phyloP scores from a whole-genome alignment of 148 eudicot genomes.

The Dysphania ambrosioides region DNA sequence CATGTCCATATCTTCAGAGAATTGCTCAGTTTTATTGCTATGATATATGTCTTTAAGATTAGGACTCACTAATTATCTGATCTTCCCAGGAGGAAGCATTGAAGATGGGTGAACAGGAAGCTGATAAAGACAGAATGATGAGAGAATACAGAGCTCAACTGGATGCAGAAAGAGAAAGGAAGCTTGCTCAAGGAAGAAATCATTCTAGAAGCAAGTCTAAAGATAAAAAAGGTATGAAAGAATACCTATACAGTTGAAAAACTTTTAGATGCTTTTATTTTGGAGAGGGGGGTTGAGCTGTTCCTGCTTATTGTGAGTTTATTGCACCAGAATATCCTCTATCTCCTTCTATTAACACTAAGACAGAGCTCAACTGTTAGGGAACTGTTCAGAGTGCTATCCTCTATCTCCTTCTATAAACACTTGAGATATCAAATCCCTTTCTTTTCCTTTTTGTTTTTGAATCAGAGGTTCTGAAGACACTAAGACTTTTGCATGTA shows the following conservation, averaged over 20 bases:
- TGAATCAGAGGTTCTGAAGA: not conserved
- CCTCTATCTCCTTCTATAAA: not conserved
- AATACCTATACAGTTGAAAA: not conserved
- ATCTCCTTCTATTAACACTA: not conserved
- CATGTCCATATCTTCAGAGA: not conserved
- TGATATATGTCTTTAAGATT: not conserved
- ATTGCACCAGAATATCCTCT: not conserved
- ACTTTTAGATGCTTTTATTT: not conserved
- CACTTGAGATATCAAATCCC: not conserved
- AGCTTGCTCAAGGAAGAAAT: slow-evolving; percentile 90
- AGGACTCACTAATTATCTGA: not conserved
- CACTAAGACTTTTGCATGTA: not conserved
- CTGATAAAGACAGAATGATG: slow-evolving; percentile 99
- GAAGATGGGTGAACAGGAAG: slow-evolving; percentile 88
- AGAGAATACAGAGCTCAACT: slow-evolving; percentile 87
- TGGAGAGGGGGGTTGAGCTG: not conserved
- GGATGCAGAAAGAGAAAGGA: slow-evolving; percentile 93
- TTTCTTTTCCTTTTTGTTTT: not conserved
- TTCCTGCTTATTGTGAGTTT: too few species aligned
- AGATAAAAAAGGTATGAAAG: slow-evolving; percentile 56
- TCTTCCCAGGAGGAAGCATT: slow-evolving; percentile 76
- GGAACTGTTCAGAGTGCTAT: not conserved
- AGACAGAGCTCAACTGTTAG: too few species aligned
- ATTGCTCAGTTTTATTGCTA: not conserved
- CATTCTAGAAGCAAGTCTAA: slow-evolving; percentile 75